Evolutionary conservation across 768 basidiomycete species (phyloP).

Genomic region (Pleurotus giganteus): DNA sequence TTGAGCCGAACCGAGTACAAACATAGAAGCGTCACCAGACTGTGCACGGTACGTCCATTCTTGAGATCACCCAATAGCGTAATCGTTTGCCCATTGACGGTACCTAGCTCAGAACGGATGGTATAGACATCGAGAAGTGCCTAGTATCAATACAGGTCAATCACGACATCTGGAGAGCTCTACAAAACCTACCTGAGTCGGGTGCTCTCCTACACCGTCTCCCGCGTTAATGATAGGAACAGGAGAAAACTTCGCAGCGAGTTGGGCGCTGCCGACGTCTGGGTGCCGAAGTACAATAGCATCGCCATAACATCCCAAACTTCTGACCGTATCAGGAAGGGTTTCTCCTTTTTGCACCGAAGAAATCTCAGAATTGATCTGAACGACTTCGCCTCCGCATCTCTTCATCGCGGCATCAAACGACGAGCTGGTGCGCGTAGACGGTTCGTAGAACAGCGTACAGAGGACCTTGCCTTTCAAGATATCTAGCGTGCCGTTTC

Average conservation of each 20-base stretch:
- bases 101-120: slow-evolving; percentile 96
- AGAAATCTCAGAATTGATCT: slow-evolving; percentile 75
- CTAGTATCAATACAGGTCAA: slow-evolving; percentile 31
- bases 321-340: slow-evolving; percentile 89
- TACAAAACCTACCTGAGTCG: slow-evolving; percentile 72
- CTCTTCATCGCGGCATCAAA: slow-evolving; percentile 99
- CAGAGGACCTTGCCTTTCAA: slow-evolving; percentile 89
- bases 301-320: slow-evolving; percentile 93
- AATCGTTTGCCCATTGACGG: slow-evolving; percentile 94
- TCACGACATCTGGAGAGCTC: neutral
- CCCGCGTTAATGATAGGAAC: slow-evolving; percentile 97
- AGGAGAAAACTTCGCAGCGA: slow-evolving; percentile 94
- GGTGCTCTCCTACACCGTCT: slow-evolving; percentile 96
- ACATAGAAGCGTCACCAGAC: slow-evolving; percentile 87
- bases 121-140: slow-evolving; percentile 89
- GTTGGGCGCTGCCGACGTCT: slow-evolving; percentile 88
- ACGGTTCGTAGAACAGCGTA: slow-evolving; percentile 95
- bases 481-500: slow-evolving; percentile 84
- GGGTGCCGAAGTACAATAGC: slow-evolving; percentile 95
- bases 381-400: slow-evolving; percentile 93
- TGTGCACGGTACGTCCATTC: slow-evolving; percentile 97
- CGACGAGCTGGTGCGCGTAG: slow-evolving; percentile 91
- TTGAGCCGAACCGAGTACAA: slow-evolving; percentile 93
- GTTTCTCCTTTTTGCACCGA: slow-evolving; percentile 94
- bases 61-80: slow-evolving; percentile 94